A percentile compares a stretch with the other conserved stretches of the same genome.
Evolutionary conservation across 2,329 filamentous ascomycete species (phyloP).

Genomic region (Seiridium unicorne): DNA sequence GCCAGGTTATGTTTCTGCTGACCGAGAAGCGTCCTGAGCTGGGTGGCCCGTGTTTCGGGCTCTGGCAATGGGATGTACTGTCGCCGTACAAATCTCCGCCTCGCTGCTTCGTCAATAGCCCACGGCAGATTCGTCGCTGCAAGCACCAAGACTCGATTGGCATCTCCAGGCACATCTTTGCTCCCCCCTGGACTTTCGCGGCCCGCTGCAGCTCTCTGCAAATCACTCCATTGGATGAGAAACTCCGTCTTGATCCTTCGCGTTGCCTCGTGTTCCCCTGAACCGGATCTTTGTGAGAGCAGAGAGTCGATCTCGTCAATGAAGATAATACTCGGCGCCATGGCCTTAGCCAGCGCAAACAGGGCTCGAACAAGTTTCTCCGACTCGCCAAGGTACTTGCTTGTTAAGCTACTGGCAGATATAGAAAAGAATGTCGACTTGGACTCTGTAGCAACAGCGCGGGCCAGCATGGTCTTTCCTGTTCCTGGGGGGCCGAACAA

Average conservation of each 20-base stretch:
- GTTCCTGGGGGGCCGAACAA: constrained; percentile 97
- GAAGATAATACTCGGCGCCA: constrained; percentile 96
- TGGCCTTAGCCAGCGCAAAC: constrained; percentile 81
- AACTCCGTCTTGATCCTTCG: constrained; percentile 97
- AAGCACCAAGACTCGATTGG: constrained; percentile 85
- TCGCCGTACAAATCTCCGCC: constrained; percentile 83
- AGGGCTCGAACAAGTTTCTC: constrained; percentile 94
- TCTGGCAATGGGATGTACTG: constrained; percentile 97
- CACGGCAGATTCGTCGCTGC: constrained; percentile 95
- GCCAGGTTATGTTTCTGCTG: constrained; percentile 83
- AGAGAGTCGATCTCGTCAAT: constrained; percentile 98
- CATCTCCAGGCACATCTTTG: constrained; percentile 68
- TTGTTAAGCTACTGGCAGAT: constrained; percentile 88
- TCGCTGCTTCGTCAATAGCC: constrained; percentile 95
- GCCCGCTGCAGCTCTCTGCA: constrained; percentile 88
- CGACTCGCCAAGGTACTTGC: constrained; percentile 93
- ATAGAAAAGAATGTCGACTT: constrained; percentile 97
- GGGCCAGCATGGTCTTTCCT: constrained; percentile 95
- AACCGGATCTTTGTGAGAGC: constrained; percentile 77
- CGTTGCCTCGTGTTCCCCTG: constrained; percentile 88
- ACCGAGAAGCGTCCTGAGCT: constrained; percentile 75
- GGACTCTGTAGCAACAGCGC: constrained; percentile 92
- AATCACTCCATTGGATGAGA: constrained; percentile 92
- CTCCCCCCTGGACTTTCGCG: constrained; percentile 67
- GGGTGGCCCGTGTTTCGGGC: constrained; percentile 72